Evolutionary conservation across 2,329 filamentous ascomycete genomes (phyloP).

Genomic region (Chaetomiaceae sp.): DNA sequence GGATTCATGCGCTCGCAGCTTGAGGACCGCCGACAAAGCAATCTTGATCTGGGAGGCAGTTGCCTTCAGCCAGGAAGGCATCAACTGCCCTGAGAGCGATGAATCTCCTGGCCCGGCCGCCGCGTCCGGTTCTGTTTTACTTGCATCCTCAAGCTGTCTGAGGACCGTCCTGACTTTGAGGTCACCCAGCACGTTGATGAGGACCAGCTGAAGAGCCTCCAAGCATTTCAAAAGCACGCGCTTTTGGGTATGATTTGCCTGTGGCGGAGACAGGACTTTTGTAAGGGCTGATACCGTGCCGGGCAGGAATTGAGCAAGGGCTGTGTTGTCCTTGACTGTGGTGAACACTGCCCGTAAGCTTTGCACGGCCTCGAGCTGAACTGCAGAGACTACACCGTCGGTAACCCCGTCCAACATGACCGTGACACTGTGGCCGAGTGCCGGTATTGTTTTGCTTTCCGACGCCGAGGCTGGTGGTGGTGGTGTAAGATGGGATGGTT

Average conservation of each 20-base stretch:
- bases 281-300: conserved; percentile 79
- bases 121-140: conserved; percentile 26
- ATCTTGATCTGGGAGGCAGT: conserved; percentile 78
- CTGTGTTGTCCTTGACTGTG: conserved; percentile 66
- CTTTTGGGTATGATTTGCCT: conserved; percentile 49
- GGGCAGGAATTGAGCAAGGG: conserved; percentile 80
- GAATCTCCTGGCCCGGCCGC: conserved; percentile 13
- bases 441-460: conserved; percentile 61
- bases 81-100: conserved; percentile 37
- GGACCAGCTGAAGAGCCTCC: conserved; percentile 50
- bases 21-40: conserved; percentile 72
- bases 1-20: conserved; percentile 66
- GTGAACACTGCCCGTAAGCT: conserved; percentile 59
- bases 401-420: conserved; percentile 71
- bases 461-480: conserved; percentile 26
- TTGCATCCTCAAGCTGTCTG: conserved; percentile 28
- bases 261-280: conserved; percentile 67
- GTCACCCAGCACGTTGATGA: conserved; percentile 56
- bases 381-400: conserved; percentile 58
- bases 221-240: conserved; percentile 62
- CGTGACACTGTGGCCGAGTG: conserved; percentile 77
- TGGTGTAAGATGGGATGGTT: conserved; percentile 36
- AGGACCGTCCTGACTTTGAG: conserved; percentile 48
- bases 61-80: conserved; percentile 67
- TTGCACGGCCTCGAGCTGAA: conserved; percentile 66